Percentiles rank a stretch among this genome's conserved stretches.
These are phyloP conservation scores for Orobanche coerulescens DNA, from an alignment of 257 asterid genomes.

Conservation along the genomic window DNA sequence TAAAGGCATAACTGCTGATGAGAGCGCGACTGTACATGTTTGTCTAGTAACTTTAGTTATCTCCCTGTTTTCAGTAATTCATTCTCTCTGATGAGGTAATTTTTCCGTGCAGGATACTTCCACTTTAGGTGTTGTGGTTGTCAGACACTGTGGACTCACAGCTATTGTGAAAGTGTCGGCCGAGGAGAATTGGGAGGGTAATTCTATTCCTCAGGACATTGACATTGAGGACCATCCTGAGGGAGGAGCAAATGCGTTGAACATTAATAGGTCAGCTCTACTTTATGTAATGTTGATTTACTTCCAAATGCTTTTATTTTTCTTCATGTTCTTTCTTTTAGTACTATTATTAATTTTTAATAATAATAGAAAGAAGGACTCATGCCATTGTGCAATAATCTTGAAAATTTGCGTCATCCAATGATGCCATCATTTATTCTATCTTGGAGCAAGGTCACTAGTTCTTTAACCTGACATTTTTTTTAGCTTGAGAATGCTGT, in stretches of 20 bases:
- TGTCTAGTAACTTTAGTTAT: constrained; percentile 21
- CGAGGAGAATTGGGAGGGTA: constrained; percentile 45
- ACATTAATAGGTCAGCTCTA: constrained; percentile 50
- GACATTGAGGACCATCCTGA: constrained; percentile 66
- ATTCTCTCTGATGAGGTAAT: constrained; percentile 11
- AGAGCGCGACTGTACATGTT: constrained; percentile 70
- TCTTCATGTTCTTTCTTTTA: too few relatives aligned
- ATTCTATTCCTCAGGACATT: constrained; percentile 45
- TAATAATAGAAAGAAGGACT: background rate
- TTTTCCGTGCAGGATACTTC: constrained; percentile 52
- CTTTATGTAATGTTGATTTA: too few relatives aligned
- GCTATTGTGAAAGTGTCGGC: constrained; percentile 59
- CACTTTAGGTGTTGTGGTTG: constrained; percentile 64
- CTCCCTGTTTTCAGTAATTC: constrained; percentile 8
- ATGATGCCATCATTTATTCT: background rate
- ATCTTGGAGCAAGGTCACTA: constrained; percentile 7
- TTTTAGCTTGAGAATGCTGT: constrained; percentile 68
- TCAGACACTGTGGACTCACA: constrained; percentile 59
- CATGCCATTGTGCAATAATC: background rate
- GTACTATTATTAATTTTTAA: too few relatives aligned
- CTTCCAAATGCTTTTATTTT: background rate
- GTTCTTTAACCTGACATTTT: constrained; percentile 20
- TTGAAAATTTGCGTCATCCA: background rate
- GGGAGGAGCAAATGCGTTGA: constrained; percentile 79
- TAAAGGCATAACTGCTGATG: constrained; percentile 84